Evolutionary conservation across 306 rosid genomes (phyloP).

Genomic region (Dalbergia oliveri): DNA sequence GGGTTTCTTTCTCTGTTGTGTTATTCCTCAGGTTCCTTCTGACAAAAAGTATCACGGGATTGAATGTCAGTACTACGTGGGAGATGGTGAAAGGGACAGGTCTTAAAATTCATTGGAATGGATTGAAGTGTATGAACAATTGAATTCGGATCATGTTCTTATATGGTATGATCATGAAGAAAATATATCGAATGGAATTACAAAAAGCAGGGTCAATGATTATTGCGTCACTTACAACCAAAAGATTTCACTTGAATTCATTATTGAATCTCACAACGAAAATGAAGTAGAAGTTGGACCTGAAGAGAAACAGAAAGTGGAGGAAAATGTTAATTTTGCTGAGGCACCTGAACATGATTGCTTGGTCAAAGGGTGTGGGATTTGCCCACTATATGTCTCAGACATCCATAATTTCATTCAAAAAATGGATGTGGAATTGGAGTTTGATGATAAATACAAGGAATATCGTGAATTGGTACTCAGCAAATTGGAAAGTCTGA

Average conservation of each 20-base stretch:
- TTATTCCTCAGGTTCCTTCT: background rate
- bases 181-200: no score
- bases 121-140: no score
- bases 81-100: background rate
- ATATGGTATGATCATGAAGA: background rate
- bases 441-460: background rate
- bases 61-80: background rate
- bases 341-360: background rate
- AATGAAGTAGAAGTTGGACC: rapidly evolving
- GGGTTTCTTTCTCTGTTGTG: constrained; percentile 13
- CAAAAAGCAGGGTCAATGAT: background rate
- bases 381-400: background rate
- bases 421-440: background rate
- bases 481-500: background rate
- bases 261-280: no score
- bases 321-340: no score
- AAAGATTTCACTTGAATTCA: constrained; percentile 13
- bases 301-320: no score
- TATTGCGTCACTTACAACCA: background rate
- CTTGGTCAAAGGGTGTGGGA: constrained; percentile 5
- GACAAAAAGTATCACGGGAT: no score
- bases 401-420: background rate
- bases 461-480: background rate
- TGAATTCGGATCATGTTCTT: constrained; percentile 2
- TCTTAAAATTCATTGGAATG: background rate